A percentile compares a stretch with the other conserved stretches of the same genome.
phyloP scores from a whole-genome alignment of 2,329 filamentous ascomycete species.

The Cytospora paraplurivora region DNA sequence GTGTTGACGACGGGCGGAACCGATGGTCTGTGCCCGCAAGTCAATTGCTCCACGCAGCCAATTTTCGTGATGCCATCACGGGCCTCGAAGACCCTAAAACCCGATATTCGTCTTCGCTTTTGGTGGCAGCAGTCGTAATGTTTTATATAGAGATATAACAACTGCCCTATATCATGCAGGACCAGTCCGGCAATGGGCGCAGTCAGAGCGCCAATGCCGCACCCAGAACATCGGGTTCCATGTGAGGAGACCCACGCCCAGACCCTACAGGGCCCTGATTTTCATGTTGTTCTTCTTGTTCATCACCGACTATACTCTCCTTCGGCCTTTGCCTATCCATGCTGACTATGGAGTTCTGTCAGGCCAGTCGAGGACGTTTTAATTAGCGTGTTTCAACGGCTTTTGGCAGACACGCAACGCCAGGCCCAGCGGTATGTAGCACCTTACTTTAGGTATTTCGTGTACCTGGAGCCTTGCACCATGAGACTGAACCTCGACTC shows the following conservation, averaged over 20 bases:
- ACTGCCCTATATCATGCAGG: slow-evolving; percentile 2
- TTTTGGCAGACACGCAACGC: neutral
- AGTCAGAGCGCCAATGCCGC: neutral
- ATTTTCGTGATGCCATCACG: neutral
- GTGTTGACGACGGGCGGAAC: neutral
- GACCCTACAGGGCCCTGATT: neutral
- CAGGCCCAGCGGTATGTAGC: neutral
- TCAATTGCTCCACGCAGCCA: neutral
- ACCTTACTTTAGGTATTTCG: neutral
- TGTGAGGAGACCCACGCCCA: slow-evolving; percentile 6
- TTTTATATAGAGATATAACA: too few species aligned
- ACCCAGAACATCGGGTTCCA: neutral
- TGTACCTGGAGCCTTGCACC: neutral
- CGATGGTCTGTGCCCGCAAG: neutral
- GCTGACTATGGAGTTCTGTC: neutral
- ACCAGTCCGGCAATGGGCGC: neutral
- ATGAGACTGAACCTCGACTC: neutral
- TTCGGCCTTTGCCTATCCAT: neutral
- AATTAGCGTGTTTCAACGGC: neutral
- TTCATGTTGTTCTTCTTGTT: neutral
- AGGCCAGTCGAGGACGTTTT: slow-evolving; percentile 11
- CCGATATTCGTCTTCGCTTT: neutral
- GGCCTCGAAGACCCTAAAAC: neutral
- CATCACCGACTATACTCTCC: neutral
- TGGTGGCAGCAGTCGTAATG: neutral